Percentiles rank a stretch among this genome's conserved stretches.
phyloP scores from a whole-genome alignment of 2,329 filamentous ascomycete genomes.

The Exophiala mesophila region DNA sequence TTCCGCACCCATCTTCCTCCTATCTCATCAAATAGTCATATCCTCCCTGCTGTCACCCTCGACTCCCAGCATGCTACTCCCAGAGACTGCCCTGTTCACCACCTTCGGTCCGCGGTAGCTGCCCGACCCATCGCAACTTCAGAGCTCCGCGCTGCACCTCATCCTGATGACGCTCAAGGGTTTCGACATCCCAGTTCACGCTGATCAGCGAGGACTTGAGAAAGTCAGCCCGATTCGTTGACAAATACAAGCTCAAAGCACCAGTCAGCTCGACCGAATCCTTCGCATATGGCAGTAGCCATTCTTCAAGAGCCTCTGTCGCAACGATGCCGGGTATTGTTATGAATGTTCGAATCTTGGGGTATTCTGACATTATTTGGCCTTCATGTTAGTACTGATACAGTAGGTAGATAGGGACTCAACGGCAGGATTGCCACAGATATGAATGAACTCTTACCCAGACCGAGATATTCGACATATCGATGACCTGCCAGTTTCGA shows the following conservation, averaged over 20 bases:
- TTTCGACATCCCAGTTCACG: slow-evolving; percentile 2
- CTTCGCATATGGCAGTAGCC: background rate
- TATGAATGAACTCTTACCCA: too few species aligned
- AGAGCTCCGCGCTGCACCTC: background rate
- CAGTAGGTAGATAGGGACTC: too few species aligned
- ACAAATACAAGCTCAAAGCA: slow-evolving; percentile 1
- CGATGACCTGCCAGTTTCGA: slow-evolving; percentile 1
- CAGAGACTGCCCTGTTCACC: background rate
- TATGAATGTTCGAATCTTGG: background rate
- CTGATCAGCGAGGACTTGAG: slow-evolving; percentile 1
- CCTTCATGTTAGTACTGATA: too few species aligned
- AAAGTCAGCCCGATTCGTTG: slow-evolving; percentile 1
- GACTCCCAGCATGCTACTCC: too few species aligned
- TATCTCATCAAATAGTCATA: too few species aligned
- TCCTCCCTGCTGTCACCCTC: too few species aligned
- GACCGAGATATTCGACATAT: background rate
- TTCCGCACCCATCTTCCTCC: too few species aligned
- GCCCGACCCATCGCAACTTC: background rate
- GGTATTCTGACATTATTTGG: background rate
- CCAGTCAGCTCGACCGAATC: background rate
- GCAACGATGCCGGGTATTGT: background rate
- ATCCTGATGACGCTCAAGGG: background rate
- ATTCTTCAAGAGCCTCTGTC: background rate
- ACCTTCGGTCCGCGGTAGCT: too few species aligned
- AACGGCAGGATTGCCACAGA: too few species aligned